Evolutionary conservation across 2,329 filamentous ascomycete species (phyloP).

Genomic region (Monosporascus sp.): DNA sequence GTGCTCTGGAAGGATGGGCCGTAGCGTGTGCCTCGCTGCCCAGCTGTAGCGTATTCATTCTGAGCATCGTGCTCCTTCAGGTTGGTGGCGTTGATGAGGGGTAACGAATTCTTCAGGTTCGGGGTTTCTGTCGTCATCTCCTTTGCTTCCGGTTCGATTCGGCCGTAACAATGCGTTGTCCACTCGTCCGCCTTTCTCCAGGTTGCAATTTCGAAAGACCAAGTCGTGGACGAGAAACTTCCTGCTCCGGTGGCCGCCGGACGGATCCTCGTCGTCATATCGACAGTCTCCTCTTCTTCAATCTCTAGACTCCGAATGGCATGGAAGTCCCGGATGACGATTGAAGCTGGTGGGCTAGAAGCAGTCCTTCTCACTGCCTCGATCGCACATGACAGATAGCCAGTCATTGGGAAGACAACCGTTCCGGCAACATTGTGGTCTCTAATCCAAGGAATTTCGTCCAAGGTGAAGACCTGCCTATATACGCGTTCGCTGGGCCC

Average conservation of each 20-base stretch:
- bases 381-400: constrained; percentile 8
- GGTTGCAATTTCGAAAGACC: constrained; percentile 13
- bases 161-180: constrained; percentile 19
- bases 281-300: constrained; percentile 21
- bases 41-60: constrained; percentile 1
- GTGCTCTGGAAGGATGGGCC: constrained; percentile 22
- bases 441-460: constrained; percentile 38
- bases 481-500: constrained; percentile 24
- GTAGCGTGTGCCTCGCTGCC: constrained; percentile 15
- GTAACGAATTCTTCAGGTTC: constrained; percentile 8
- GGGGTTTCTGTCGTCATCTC: constrained; percentile 13
- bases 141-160: constrained; percentile 12
- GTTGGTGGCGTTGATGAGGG: constrained; percentile 1
- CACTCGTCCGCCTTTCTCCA: constrained; percentile 18
- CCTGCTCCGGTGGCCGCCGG: constrained; percentile 12
- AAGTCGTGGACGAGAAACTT: constrained; percentile 13
- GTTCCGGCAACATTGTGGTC: constrained; percentile 36
- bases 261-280: constrained; percentile 20
- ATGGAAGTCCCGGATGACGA: constrained; percentile 9
- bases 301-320: constrained; percentile 18
- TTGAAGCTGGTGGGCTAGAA: neutral
- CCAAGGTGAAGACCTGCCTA: constrained; percentile 31
- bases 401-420: constrained; percentile 11
- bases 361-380: constrained; percentile 5
- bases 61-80: constrained; percentile 5